Percentiles rank a stretch among this genome's conserved stretches.
Conservation (phyloP, 1,139 yeast genomes). For the Groenewaldozyma sp. region DNA sequence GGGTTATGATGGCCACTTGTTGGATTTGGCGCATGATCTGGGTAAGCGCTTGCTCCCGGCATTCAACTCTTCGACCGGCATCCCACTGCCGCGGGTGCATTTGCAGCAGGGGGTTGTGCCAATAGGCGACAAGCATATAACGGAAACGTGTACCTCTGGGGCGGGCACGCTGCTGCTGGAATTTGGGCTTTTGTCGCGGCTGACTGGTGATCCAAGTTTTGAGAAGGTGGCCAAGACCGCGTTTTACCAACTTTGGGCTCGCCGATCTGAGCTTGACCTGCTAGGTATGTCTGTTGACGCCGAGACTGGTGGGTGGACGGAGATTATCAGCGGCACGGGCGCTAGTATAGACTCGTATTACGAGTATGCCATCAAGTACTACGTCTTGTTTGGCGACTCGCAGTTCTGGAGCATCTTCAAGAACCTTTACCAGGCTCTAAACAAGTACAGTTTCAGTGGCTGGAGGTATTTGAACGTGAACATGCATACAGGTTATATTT, state of each 20-base stretch:
- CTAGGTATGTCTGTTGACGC: slow-evolving; percentile 77
- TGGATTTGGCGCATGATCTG: slow-evolving; percentile 60
- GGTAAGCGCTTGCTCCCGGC: slow-evolving; percentile 62
- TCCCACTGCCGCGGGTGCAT: slow-evolving; percentile 71
- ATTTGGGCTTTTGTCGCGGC: slow-evolving; percentile 58
- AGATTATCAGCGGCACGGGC: slow-evolving; percentile 68
- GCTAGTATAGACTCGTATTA: slow-evolving; percentile 92
- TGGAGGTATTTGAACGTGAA: slow-evolving; percentile 59
- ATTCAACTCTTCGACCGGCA: slow-evolving; percentile 45
- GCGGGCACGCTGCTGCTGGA: slow-evolving; percentile 78
- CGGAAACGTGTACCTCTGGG: slow-evolving; percentile 80
- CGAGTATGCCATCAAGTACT: slow-evolving; percentile 75
- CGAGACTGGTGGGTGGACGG: slow-evolving; percentile 45
- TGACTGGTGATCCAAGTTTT: slow-evolving; percentile 67
- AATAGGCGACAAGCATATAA: slow-evolving; percentile 22
- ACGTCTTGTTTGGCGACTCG: slow-evolving; percentile 63
- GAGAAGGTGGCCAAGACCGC: slow-evolving; percentile 55
- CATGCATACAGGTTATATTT: slow-evolving; percentile 40
- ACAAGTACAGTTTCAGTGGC: slow-evolving; percentile 39
- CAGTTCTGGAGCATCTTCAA: slow-evolving; percentile 53
- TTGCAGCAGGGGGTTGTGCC: slow-evolving; percentile 42
- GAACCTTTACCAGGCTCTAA: slow-evolving; percentile 48
- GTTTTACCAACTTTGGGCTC: slow-evolving; percentile 62
- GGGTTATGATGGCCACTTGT: slow-evolving; percentile 58
- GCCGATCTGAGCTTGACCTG: slow-evolving; percentile 52